Base-by-base conservation (phyloP, 106 monocot genomes). In the Platanthera zijinensis region DNA sequence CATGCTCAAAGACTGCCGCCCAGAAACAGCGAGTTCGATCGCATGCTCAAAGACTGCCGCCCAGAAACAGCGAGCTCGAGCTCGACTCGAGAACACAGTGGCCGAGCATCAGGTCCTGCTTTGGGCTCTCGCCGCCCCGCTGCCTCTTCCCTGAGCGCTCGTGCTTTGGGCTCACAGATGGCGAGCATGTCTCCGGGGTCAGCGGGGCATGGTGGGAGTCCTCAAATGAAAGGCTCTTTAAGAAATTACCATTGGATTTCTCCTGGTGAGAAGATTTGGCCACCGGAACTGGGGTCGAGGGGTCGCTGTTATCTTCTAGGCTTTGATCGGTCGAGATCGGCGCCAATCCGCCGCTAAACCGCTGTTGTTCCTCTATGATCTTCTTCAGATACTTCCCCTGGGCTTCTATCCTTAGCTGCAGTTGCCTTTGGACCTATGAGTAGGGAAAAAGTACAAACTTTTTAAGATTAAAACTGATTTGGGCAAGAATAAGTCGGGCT, bases 381-480 rank as follows among this genome's bases (percentile, higher is more conserved):
- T 91, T 93, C 78, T 93, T 92, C 18, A 96, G 90, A 63, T 96
- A 93, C 61, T 86, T 89, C 2, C 93, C 96, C 79, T 96, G 93
- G 8, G 96, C 96, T 82, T 96, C 96, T 80, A 96, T 96, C 51
- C 96, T 87, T 52, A 96, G 83, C 79, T 96, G 93, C 72, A 96
- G 74, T 80, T 96, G 96, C 76, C 96, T 93, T 77, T 96, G 96
- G 21, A 96, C 96, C 96, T 96, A 76, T 50, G 57, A 30, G 10
- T 39, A 53, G 8, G 8, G 53, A 10, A 10, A 39, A 39, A 14
- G 53, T 53, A 14, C 53, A 25, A 28, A 67, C 39, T 9, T 49
- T 80, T 74, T 15, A 64, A 68, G 7, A 19, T 64, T 64, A 64
- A 6, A 64, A n/a, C 56, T 56, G 7, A 63, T 22, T 63, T 6